Base-by-base conservation (phyloP, 345 rosid genomes). In the Litchi chinensis region DNA sequence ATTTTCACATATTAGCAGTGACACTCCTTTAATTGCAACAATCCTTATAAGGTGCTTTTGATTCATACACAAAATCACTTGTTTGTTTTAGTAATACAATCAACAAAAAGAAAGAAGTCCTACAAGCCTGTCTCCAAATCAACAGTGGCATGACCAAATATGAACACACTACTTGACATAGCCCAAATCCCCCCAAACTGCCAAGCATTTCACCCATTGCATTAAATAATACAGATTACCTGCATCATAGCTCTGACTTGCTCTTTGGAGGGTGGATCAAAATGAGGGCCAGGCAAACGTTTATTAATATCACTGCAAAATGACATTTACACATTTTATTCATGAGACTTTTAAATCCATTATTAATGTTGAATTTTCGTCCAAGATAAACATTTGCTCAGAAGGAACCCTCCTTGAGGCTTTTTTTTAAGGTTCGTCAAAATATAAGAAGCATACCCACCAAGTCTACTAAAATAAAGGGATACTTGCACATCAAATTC, bases 231-330 rank as follows among this genome's bases (percentile, higher is more conserved):
- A 44, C 28, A 71, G 24, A 80, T 11, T 88, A 92, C 98, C 98
- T 87, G 71, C 85, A 95, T 86, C 84, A 89, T 78, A 57, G 60
- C 86, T 68, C 83, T 76, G 79, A 95, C 88, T 80, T 81, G 82
- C 52, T 92, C 93, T 82, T 88, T 92, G 32, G 97, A 79, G 78
- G 98, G 98, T 24, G 98, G 98, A 85, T 95, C 97, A 75, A 95
- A 95, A 84, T 95, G 98, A 10, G 98, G 98, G 16, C 98, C 98
- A 5, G 98, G 98, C 88, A 95, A 78, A 66, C 73, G 87, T 90
- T 95, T 95, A 70, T 95, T 95, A 22, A 95, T 87, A 80, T 93
- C 98, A 84, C 99, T 95, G 70, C 82, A 71, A 44, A 48, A 82
- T 11, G 19, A 64, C 66, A 32, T 46, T 3, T 21, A 19, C 44